These are phyloP conservation scores for Penicillium verrucosum DNA, from an alignment of 2,329 filamentous ascomycete genomes.

Conservation along the genomic window DNA sequence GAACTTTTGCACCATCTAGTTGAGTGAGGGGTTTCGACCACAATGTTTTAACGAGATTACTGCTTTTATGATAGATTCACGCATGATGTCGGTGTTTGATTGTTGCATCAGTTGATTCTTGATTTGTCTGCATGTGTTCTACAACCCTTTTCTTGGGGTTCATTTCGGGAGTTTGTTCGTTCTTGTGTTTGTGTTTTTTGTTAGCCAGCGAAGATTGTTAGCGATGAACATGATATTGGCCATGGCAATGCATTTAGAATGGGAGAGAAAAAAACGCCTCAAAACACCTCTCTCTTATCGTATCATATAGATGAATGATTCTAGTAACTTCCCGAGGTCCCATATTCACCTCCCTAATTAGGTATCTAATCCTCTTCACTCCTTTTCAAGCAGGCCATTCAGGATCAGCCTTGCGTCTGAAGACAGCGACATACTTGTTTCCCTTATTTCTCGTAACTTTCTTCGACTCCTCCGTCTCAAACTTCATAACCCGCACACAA, in stretches of 20 bases:
- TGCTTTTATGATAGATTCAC: conserved; percentile 17
- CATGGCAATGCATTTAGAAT: conserved; percentile 19
- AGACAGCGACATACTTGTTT: conserved; percentile 86
- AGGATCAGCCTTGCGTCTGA: conserved; percentile 75
- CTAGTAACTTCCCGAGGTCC: neutral
- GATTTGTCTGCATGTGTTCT: conserved; percentile 7
- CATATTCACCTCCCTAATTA: neutral
- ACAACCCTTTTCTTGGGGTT: neutral
- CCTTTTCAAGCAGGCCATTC: conserved; percentile 54
- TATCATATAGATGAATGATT: neutral
- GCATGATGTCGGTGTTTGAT: conserved; percentile 14
- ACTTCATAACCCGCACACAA: conserved; percentile 62
- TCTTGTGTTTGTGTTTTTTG: neutral
- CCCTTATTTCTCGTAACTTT: conserved; percentile 91
- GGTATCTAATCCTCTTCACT: neutral
- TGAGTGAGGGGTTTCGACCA: neutral
- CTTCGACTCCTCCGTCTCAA: conserved; percentile 93
- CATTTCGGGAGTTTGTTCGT: conserved; percentile 1
- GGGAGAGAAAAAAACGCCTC: conserved; percentile 9
- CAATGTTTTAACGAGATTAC: conserved; percentile 4
- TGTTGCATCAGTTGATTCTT: conserved; percentile 10
- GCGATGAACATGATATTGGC: conserved; percentile 9
- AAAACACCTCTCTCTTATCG: conserved; percentile 11
- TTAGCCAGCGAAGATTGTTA: conserved; percentile 14
- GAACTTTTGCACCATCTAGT: neutral